Conservation (phyloP, 192 early-diverging fungal species). For the Umbelopsis isabellina region DNA sequence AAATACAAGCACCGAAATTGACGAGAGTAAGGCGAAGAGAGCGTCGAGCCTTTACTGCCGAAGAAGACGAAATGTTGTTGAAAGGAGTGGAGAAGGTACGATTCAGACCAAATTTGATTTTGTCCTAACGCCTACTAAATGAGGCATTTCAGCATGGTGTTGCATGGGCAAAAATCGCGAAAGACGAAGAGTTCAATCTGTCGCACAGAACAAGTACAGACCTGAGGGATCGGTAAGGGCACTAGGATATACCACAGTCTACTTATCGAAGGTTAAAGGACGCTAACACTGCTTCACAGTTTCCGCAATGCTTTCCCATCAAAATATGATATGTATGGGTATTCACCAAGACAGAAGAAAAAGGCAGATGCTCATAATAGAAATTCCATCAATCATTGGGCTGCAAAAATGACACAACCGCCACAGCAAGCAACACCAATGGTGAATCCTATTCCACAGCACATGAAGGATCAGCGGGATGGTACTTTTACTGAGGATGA, state of each 20-base stretch:
- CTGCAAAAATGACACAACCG: neutral
- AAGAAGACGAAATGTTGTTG: constrained; percentile 22
- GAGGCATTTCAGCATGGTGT: constrained; percentile 13
- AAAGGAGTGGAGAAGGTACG: constrained; percentile 23
- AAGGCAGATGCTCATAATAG: neutral
- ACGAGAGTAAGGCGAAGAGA: constrained; percentile 23
- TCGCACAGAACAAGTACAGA: constrained; percentile 27
- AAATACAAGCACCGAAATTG: constrained; percentile 25
- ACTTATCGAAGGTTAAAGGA: neutral
- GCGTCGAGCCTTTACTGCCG: constrained; percentile 15
- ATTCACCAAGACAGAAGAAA: constrained; percentile 17
- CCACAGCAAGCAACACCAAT: neutral
- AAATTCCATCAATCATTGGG: neutral
- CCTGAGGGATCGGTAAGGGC: constrained; percentile 25
- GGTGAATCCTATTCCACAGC: neutral
- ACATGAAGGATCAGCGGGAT: neutral
- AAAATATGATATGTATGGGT: constrained; percentile 27
- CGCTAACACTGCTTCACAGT: neutral
- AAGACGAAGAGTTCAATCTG: constrained; percentile 23
- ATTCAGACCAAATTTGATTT: neutral
- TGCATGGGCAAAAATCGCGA: constrained; percentile 28
- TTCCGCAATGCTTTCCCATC: constrained; percentile 33
- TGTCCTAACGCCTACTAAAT: neutral
- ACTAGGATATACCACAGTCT: neutral
- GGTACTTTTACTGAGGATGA: constrained; percentile 5